These are phyloP conservation scores for Paramecium primaurelia DNA, from an alignment of 73 alveolate genomes.

Conservation along the genomic window DNA sequence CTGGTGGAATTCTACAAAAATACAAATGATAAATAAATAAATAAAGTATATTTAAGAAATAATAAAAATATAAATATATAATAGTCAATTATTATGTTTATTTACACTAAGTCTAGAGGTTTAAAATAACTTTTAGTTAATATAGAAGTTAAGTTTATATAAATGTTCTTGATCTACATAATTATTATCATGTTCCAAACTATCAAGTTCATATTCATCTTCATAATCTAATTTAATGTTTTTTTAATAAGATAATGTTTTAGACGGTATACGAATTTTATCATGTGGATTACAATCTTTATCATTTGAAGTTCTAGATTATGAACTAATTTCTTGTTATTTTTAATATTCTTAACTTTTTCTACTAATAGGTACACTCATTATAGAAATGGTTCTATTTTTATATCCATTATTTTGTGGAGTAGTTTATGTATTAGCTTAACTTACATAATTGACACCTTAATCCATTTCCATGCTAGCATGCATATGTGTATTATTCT, in stretches of 20 bases:
- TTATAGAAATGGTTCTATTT: not conserved
- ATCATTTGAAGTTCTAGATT: not conserved
- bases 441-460: not conserved
- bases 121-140: not conserved
- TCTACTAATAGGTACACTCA: not conserved
- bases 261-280: not conserved
- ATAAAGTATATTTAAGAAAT: not conserved
- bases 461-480: slow-evolving; percentile 28
- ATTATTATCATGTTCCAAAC: not conserved
- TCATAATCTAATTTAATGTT: not conserved
- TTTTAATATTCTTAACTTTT: not conserved
- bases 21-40: not conserved
- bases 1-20: not conserved
- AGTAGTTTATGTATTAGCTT: not conserved
- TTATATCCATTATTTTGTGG: not conserved
- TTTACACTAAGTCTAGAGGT: not conserved
- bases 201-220: not conserved
- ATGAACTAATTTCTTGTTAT: not conserved
- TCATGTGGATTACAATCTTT: not conserved
- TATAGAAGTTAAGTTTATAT: not conserved
- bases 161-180: not conserved
- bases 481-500: not conserved
- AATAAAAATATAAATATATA: not conserved
- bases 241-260: not conserved
- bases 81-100: not conserved